phyloP scores from a whole-genome alignment of 1,139 yeast genomes.

The Hansenula lynferdii region DNA sequence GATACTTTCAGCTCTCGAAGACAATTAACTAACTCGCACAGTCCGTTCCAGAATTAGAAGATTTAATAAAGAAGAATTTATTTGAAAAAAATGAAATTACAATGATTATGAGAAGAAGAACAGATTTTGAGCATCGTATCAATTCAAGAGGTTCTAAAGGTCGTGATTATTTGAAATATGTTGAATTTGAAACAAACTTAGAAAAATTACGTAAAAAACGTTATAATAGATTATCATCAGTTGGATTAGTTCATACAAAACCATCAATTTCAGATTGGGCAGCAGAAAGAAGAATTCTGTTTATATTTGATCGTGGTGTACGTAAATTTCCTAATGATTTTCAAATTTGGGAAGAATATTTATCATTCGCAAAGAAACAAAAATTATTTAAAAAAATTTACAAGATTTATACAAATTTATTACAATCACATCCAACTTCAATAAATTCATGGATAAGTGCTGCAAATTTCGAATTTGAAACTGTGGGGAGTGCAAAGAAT shows the following conservation, averaged over 20 bases:
- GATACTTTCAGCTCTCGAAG: no score
- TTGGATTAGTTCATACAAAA: conserved; percentile 34
- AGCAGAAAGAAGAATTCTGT: conserved; percentile 74
- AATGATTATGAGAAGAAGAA: conserved; percentile 85
- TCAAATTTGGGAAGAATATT: conserved; percentile 73
- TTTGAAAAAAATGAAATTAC: conserved; percentile 79
- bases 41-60: conserved; percentile 90
- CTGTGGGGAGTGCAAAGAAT: conserved; percentile 83
- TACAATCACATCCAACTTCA: conserved; percentile 88
- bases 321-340: conserved; percentile 75
- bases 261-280: conserved; percentile 82
- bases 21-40: conserved; percentile 11
- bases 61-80: conserved; percentile 73
- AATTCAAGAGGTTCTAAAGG: conserved; percentile 80
- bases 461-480: conserved; percentile 89
- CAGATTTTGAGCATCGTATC: conserved; percentile 92
- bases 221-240: conserved; percentile 53
- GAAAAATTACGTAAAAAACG: conserved; percentile 78
- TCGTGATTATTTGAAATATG: conserved; percentile 72
- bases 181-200: conserved; percentile 75
- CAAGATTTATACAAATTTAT: conserved; percentile 69
- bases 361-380: conserved; percentile 66
- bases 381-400: conserved; percentile 81
- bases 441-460: conserved; percentile 92
- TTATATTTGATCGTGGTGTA: conserved; percentile 81